These are phyloP conservation scores for Teunomyces atbi DNA, from an alignment of 805 yeast genomes.

Conservation along the genomic window DNA sequence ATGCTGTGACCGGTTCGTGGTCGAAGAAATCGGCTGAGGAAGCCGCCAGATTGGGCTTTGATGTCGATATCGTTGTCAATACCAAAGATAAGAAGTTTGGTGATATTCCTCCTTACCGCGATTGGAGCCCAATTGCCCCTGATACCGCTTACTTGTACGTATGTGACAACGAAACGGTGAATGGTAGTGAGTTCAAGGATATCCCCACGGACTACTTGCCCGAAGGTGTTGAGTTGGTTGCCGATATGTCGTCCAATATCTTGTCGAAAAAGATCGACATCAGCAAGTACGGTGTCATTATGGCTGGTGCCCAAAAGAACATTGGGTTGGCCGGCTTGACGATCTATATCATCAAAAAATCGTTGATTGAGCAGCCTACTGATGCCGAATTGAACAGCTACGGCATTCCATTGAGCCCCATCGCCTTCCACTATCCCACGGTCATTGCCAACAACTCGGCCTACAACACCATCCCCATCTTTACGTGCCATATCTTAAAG, in stretches of 20 bases:
- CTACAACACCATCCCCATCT: conserved; percentile 93
- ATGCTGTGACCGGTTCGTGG: conserved; percentile 93
- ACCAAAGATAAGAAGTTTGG: conserved; percentile 63
- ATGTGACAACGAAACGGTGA: conserved; percentile 97
- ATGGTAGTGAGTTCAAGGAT: conserved; percentile 78
- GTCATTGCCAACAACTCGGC: conserved; percentile 88
- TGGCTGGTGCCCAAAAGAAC: conserved; percentile 99
- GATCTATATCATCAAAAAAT: conserved; percentile 82
- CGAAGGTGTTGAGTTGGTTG: conserved; percentile 74
- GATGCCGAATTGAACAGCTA: conserved; percentile 58
- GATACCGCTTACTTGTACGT: conserved; percentile 82
- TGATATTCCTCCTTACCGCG: conserved; percentile 58
- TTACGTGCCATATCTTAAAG: conserved; percentile 82
- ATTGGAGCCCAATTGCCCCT: conserved; percentile 60
- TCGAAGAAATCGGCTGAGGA: conserved; percentile 85
- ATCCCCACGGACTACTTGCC: conserved; percentile 56
- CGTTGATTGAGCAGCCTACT: conserved; percentile 64
- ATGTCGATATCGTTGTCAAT: conserved; percentile 66
- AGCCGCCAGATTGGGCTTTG: conserved; percentile 78
- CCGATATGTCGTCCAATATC: conserved; percentile 94
- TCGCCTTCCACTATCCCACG: conserved; percentile 83
- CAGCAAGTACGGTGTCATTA: conserved; percentile 78
- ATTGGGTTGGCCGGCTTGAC: conserved; percentile 97
- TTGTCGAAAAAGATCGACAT: conserved; percentile 80
- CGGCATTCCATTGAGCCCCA: conserved; percentile 79